Base-by-base conservation (phyloP, 2,329 filamentous ascomycete species). In the Lomentospora prolificans region DNA sequence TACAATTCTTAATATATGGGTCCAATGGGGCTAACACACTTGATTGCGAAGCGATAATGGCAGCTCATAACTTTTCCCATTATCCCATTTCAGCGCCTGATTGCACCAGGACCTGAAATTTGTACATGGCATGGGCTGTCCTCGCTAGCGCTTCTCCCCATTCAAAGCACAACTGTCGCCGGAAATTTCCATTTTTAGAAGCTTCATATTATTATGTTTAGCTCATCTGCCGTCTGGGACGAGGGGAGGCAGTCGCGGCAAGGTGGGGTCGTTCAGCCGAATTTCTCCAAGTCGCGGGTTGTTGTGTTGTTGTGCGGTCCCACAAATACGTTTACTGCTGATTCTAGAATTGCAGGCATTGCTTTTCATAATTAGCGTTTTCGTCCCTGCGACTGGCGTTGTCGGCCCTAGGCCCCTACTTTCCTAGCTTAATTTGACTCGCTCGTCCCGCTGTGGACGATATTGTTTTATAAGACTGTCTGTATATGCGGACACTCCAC, bases 121-220 rank as follows among this genome's bases (percentile, higher is more conserved):
- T n/a, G n/a, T n/a, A n/a, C n/a, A n/a, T n/a, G n/a, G 10, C 36
- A 39, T 39, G 36, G 19, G 30, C 6, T 12, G 12, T 12, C 30
- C 30, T 33, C 36, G 19, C 36, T 39, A 39, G 36, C 36, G 36
- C 36, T 4, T 39, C 36, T 4, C 14, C 14, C 36, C 36, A 17
- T 39, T 39, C 19, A 39, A 39, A 39, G 36, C n/a, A 39, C 14
- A 17, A 39, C 19, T 39, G 36, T 39, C 36, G 36, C 8, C 12
- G 36, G 36, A 39, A 39, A 24, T 46, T 46, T 46, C 41, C 41
- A 46, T 19, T 46, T 46, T 46, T 46, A 46, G 41, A 46, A 46
- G 41, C 41, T 46, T 33, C 30, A 33, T 33, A 33, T 33, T n/a
- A n/a, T n/a, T n/a, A n/a, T n/a, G n/a, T n/a, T n/a, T 5, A 9